Percentiles rank a stretch among this genome's conserved stretches.
Evolutionary conservation across 495 filamentous ascomycete genomes (phyloP).

Genomic region (Copromyces sp.): DNA sequence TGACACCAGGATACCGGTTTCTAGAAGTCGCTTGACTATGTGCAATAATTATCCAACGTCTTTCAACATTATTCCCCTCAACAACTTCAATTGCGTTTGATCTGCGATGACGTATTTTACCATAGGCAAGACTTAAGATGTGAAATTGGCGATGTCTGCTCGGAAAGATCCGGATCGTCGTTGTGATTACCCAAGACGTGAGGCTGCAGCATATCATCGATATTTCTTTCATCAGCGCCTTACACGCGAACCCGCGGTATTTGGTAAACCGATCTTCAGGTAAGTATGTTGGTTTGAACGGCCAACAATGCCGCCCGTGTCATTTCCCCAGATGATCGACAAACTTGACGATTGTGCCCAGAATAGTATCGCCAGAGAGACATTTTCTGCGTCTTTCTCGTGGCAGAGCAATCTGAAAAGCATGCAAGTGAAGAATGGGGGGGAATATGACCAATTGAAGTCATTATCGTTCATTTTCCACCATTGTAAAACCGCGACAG

Average conservation of each 20-base stretch:
- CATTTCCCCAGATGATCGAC: not conserved
- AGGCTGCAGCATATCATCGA: not conserved
- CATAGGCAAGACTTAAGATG: not conserved
- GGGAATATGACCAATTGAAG: not conserved
- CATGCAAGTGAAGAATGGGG: not conserved
- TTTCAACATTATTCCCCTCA: not conserved
- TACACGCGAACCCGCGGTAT: not conserved
- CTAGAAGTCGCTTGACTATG: not conserved
- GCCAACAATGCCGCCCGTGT: not conserved
- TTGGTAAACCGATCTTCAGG: not conserved
- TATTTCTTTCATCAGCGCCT: not conserved
- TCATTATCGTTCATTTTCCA: not conserved
- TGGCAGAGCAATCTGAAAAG: not conserved
- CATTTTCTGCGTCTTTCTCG: not conserved
- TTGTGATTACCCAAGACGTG: not conserved
- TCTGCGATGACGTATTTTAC: not conserved
- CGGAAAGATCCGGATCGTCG: not conserved
- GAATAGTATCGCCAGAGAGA: not conserved
- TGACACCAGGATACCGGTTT: not conserved
- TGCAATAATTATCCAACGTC: too few relatives aligned
- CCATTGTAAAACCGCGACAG: not conserved
- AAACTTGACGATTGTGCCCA: not conserved
- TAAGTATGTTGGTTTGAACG: not conserved
- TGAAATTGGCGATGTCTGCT: not conserved
- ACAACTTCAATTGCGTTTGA: not conserved